Evolutionary conservation across 345 rosid species (phyloP).

Genomic region (Lepidium aucheri): DNA sequence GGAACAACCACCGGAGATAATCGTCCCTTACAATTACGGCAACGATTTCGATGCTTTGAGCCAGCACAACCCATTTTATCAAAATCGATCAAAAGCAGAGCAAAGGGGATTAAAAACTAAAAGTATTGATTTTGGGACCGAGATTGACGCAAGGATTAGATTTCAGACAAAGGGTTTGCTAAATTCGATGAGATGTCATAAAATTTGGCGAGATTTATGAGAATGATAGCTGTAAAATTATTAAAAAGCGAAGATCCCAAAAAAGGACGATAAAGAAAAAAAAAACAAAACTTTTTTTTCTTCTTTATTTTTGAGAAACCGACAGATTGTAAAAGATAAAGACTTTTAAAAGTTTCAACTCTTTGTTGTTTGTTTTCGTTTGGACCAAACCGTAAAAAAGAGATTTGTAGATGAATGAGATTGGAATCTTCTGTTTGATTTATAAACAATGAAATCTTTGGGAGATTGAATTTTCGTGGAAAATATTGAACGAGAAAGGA

Average conservation of each 20-base stretch:
- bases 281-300: not conserved
- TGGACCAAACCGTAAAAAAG: not conserved
- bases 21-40: conserved; percentile 47
- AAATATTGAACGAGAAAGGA: not conserved
- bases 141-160: conserved; percentile 9
- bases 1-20: conserved; percentile 61
- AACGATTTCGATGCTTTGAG: conserved; percentile 53
- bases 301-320: conserved; percentile 6
- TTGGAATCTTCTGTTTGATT: too few relatives aligned
- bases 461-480: not conserved
- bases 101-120: not conserved
- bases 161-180: conserved; percentile 23
- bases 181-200: conserved; percentile 21
- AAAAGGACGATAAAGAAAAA: not conserved
- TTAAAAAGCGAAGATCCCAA: conserved; percentile 2
- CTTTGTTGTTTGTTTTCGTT: not conserved
- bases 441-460: not conserved
- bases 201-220: conserved; percentile 15
- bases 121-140: not conserved
- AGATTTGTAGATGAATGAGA: not conserved
- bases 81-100: not conserved
- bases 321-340: conserved; percentile 2
- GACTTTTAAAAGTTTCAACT: not conserved
- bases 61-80: conserved; percentile 74
- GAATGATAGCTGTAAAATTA: not conserved